Base-by-base conservation (phyloP, 805 yeast genomes). In the Geotrichum ghanense region DNA sequence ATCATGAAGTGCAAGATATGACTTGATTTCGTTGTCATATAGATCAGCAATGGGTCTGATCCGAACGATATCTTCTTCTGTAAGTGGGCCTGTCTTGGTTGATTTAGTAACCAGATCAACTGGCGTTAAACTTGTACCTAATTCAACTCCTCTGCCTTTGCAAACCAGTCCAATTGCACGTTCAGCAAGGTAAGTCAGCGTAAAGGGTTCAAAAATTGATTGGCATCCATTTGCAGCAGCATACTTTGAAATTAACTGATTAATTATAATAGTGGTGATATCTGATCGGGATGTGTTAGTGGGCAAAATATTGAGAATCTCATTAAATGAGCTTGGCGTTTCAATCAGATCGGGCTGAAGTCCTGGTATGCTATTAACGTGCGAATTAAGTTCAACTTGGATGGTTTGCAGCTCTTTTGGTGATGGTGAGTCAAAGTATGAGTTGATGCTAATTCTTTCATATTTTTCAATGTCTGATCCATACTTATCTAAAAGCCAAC, bases 51-150 rank as follows among this genome's bases (percentile, higher is more conserved):
- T 39, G 22, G 25, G 23, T 9, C 42, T n/a, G 16, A 21, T 39
- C 6, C 24, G 42, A 39, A 39, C 23, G n/a, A 39, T 12, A n/a
- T 39, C 25, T 5, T n/a, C 9, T 10, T 21, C 23, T 10, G 24
- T 20, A 12, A 21, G 21, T 5, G 66, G 73, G 52, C 76, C 78
- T 5, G 79, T 66, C 21, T 31, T 42, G 9, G 51, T 39, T 39
- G 25, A 20, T 39, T 39, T 22, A 7, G 42, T 19, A n/a, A 39
- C 23, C 17, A 39, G 14, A 9, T 39, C 25, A 21, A n/a, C 21
- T 5, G 23, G 16, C 21, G 5, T 39, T 24, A 39, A 31, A 12
- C 37, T 31, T 5, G 37, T 12, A 31, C 37, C 37, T 6, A 31
- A 12, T 12, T 31, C 37, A 6, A 31, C 37, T 31, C 37, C 37